Evolutionary conservation across 2,329 filamentous ascomycete genomes (phyloP).

Genomic region (Botrytis fragariae): DNA sequence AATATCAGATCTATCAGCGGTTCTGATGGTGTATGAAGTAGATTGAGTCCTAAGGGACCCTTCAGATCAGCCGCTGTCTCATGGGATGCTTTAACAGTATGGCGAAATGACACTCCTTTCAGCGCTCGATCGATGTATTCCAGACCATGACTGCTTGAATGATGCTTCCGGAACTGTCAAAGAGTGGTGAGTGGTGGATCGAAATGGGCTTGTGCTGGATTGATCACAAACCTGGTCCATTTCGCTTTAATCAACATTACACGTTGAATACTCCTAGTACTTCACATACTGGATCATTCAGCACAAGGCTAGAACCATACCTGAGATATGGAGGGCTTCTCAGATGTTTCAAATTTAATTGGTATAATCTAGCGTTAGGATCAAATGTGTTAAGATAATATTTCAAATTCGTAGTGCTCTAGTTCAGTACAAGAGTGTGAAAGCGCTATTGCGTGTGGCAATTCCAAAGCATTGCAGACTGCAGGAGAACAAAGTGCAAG

Average conservation of each 20-base stretch:
- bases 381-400: too few relatives aligned
- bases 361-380: background rate
- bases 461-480: background rate
- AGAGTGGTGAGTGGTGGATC: background rate
- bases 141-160: background rate
- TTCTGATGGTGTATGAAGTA: constrained; percentile 21
- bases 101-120: background rate
- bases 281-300: background rate
- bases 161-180: background rate
- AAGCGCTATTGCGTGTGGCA: background rate
- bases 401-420: too few relatives aligned
- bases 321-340: accelerated
- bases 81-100: background rate
- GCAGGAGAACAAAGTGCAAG: background rate
- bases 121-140: accelerated
- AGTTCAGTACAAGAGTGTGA: too few relatives aligned
- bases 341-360: background rate
- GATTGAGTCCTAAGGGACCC: constrained; percentile 28
- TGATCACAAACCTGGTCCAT: background rate
- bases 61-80: background rate
- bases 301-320: background rate
- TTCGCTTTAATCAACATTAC: background rate
- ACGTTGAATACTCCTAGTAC: background rate
- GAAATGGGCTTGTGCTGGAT: background rate
- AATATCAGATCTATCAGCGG: constrained; percentile 39